Evolutionary conservation across 2,329 filamentous ascomycete species (phyloP).

Genomic region (Calonectria fujianensis): DNA sequence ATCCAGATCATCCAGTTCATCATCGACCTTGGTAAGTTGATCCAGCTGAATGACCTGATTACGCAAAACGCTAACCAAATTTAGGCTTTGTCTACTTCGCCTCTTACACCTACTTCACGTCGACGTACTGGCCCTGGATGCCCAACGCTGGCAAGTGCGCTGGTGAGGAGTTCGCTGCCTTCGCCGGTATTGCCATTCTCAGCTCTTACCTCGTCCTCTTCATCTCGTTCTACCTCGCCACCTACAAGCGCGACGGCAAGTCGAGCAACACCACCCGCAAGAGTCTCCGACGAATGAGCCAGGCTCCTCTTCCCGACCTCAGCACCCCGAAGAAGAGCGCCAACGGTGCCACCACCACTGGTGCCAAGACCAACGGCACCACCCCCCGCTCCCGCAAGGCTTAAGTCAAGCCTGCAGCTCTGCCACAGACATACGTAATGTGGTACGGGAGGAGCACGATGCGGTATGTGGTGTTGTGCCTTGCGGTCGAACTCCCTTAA

Average conservation of each 20-base stretch:
- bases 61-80: slow-evolving; percentile 47
- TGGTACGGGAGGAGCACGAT: slow-evolving; percentile 13
- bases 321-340: slow-evolving; percentile 63
- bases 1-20: slow-evolving; percentile 98
- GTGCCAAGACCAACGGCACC: slow-evolving; percentile 75
- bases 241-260: slow-evolving; percentile 92
- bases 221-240: slow-evolving; percentile 99
- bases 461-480: slow-evolving; percentile 19
- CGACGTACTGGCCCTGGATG: slow-evolving; percentile 89
- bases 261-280: slow-evolving; percentile 88
- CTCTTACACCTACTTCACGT: slow-evolving; percentile 98
- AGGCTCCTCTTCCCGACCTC: slow-evolving; percentile 84
- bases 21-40: slow-evolving; percentile 88
- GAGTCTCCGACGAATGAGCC: slow-evolving; percentile 79
- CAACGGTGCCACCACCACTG: slow-evolving; percentile 68
- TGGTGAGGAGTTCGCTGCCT: slow-evolving; percentile 96
- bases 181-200: slow-evolving; percentile 92
- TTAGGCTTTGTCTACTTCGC: slow-evolving; percentile 98
- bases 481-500: slow-evolving; percentile 23
- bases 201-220: slow-evolving; percentile 98
- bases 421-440: slow-evolving; percentile 9
- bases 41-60: slow-evolving; percentile 35
- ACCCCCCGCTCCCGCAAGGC: slow-evolving; percentile 83
- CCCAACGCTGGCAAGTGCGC: slow-evolving; percentile 91
- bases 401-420: slow-evolving; percentile 47